These are phyloP conservation scores for Carex pumila DNA, from an alignment of 176 grass and related monocot species.

Conservation along the genomic window DNA sequence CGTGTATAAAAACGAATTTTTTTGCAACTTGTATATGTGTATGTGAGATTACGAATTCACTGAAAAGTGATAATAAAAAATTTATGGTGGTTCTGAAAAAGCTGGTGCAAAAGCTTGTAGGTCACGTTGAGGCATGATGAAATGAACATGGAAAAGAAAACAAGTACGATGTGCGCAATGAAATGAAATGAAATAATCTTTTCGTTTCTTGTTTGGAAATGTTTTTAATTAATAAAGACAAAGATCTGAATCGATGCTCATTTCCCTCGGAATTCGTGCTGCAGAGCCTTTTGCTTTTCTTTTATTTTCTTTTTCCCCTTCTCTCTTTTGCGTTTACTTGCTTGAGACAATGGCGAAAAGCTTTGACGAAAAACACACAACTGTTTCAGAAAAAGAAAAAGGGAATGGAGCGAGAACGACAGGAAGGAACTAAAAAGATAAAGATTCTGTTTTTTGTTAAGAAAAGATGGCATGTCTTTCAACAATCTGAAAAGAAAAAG, in stretches of 20 bases:
- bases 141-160: conserved; percentile 1
- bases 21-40: too few relatives aligned
- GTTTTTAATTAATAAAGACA: conserved; percentile 29
- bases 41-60: background rate
- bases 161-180: conserved; percentile 10
- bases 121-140: conserved; percentile 27
- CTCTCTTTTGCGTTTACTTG: conserved; percentile 19
- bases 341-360: conserved; percentile 15
- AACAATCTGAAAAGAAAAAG: conserved; percentile 23
- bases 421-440: conserved; percentile 15
- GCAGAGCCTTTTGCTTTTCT: conserved; percentile 39
- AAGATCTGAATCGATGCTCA: conserved; percentile 54
- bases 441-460: conserved; percentile 12
- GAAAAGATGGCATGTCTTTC: conserved; percentile 23
- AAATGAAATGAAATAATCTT: background rate
- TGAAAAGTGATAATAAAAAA: conserved; percentile 3
- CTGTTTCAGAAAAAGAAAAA: conserved; percentile 19
- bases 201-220: background rate
- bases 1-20: background rate
- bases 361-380: conserved; percentile 21
- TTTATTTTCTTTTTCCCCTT: background rate
- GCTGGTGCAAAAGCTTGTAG: conserved; percentile 21
- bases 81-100: conserved; percentile 34
- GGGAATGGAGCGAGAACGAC: background rate
- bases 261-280: conserved; percentile 39